Evolutionary conservation across 2,329 filamentous ascomycete genomes (phyloP), one percentile per base, ranked within the genome.

Genomic region (Canariomyces notabilis): DNA sequence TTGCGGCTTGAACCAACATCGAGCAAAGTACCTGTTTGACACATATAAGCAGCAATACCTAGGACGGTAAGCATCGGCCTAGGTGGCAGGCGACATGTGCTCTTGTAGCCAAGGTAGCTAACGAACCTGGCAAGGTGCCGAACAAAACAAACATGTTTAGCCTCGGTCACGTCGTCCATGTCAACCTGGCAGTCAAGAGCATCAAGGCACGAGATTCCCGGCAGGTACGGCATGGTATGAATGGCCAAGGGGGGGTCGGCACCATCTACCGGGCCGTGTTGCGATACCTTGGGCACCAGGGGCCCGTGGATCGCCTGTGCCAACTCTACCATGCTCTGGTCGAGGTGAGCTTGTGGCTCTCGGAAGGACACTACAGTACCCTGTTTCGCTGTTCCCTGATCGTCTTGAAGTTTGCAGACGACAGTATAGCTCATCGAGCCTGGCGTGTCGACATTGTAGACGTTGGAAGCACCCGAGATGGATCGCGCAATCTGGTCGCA

Each of bases 71-170:
- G 22, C 22, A 11, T 26, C 22, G 22, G 22, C 22, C 22, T n/a
- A n/a, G n/a, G n/a, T n/a, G n/a, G n/a, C n/a, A n/a, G n/a, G n/a
- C n/a, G n/a, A n/a, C n/a, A 11, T 11, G 6, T 11, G 11, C 22
- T 26, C 11, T 6, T 6, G 22, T 26, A 26, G 22, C 22, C 22
- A 34, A 14, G 14, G 32, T 34, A 34, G n/a, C n/a, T 31, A 37
- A 38, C 36, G 15, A 12, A 38, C 36, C 36, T 40, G 22, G 37
- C 37, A n/a, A 40, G 37, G 29, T 40, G 37, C 21, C 21, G 23
- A 23, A 40, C 29, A 31, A 40, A 40, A 18, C 8, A 16, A 16
- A 29, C n/a, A 31, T 40, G 37, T 40, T 29, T 40, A 16, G 22
- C 15, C 23, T 40, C 37, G 16, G 23, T 23, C 14, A 26, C 37